These are phyloP conservation scores for Ceratocystis destructans DNA, from an alignment of 2,329 filamentous ascomycete species.

Conservation along the genomic window DNA sequence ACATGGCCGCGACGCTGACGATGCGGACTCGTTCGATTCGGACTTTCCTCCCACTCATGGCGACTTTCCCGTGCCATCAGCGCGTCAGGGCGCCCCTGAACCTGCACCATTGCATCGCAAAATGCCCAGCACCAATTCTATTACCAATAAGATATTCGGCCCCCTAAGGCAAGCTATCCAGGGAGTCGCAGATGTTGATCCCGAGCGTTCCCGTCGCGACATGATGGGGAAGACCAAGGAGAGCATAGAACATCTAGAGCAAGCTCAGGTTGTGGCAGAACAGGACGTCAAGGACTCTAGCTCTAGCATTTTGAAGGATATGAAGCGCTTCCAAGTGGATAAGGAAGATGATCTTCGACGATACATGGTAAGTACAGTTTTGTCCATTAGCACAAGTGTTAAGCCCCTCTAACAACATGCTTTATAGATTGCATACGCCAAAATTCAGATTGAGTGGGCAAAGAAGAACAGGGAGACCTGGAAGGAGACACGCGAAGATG, in stretches of 20 bases:
- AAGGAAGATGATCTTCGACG: constrained; percentile 88
- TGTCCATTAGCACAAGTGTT: background rate
- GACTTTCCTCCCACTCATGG: constrained; percentile 87
- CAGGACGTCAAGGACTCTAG: constrained; percentile 91
- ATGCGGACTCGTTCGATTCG: constrained; percentile 84
- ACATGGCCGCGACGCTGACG: constrained; percentile 42
- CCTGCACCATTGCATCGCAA: constrained; percentile 49
- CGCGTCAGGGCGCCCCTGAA: constrained; percentile 53
- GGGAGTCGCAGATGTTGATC: constrained; percentile 90
- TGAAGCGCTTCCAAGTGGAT: constrained; percentile 84
- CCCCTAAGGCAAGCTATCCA: constrained; percentile 91
- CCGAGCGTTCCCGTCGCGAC: constrained; percentile 80
- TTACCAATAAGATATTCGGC: constrained; percentile 87
- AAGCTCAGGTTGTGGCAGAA: constrained; percentile 75
- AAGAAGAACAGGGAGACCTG: constrained; percentile 79
- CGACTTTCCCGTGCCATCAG: constrained; percentile 57
- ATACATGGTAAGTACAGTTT: constrained; percentile 67
- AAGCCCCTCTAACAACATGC: constrained; percentile 20
- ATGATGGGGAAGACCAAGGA: constrained; percentile 93
- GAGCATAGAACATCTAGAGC: constrained; percentile 71
- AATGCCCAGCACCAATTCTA: constrained; percentile 72
- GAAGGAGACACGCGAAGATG: constrained; percentile 78
- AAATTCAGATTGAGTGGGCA: constrained; percentile 88
- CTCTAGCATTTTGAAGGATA: constrained; percentile 70
- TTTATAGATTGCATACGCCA: constrained; percentile 70